phyloP scores from a whole-genome alignment of 441 rosid species.

The Syzygium syzygioides region DNA sequence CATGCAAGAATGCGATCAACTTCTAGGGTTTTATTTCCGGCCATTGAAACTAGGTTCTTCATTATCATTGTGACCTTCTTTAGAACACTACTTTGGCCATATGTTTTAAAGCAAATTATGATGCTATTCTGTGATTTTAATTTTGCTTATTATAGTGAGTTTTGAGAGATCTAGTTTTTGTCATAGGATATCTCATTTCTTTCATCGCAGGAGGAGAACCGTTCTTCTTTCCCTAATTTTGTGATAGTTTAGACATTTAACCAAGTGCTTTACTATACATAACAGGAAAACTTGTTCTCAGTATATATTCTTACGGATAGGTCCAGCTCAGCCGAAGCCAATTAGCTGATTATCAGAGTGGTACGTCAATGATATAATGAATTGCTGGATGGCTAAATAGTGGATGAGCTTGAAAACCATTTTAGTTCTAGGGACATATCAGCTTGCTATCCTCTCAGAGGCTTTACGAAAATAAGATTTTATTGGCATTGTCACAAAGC shows the following conservation, averaged over 20 bases:
- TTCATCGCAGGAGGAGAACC: not conserved
- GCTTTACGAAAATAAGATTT: not conserved
- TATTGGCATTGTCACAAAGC: not conserved
- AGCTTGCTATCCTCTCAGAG: not conserved
- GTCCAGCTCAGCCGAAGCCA: not conserved
- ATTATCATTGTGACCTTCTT: slow-evolving; percentile 1
- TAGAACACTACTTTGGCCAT: not conserved
- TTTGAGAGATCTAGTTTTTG: not conserved
- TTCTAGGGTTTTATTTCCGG: too few species aligned
- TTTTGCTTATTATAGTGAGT: not conserved
- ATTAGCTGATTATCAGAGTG: not conserved
- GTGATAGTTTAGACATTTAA: not conserved
- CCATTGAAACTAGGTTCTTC: slow-evolving; percentile 25
- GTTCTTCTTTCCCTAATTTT: not conserved
- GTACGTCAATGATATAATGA: not conserved
- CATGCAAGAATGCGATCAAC: too few species aligned
- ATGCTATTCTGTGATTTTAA: not conserved
- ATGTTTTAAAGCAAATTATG: not conserved
- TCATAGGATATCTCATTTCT: not conserved
- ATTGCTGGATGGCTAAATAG: not conserved
- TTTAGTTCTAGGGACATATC: not conserved
- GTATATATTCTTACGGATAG: not conserved
- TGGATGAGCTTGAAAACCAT: not conserved
- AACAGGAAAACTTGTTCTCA: not conserved
- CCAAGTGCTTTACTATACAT: not conserved